phyloP scores from a whole-genome alignment of 2,329 filamentous ascomycete genomes.

The Nothophoma quercina region DNA sequence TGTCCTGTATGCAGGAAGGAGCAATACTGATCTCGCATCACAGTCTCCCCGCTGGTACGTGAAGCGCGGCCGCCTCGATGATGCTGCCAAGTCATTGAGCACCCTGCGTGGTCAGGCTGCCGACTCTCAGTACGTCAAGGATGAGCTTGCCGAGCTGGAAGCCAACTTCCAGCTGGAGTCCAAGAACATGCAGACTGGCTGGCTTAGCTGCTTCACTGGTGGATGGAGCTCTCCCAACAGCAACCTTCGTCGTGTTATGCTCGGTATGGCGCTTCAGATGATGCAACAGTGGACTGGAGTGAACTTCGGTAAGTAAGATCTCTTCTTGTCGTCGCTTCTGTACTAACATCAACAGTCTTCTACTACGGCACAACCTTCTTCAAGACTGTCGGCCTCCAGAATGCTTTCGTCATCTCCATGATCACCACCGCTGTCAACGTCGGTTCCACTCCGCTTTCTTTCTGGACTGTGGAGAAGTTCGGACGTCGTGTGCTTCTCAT shows the following conservation, averaged over 20 bases:
- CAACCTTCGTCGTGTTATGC: conserved; percentile 57
- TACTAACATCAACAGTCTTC: conserved; percentile 29
- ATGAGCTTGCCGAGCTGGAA: conserved; percentile 83
- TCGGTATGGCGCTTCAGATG: conserved; percentile 59
- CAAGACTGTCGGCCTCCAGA: conserved; percentile 74
- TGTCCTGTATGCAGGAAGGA: no score
- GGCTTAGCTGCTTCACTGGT: conserved; percentile 71
- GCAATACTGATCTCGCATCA: no score
- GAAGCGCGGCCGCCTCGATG: conserved; percentile 74
- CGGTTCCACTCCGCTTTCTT: conserved; percentile 82
- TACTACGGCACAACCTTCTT: conserved; percentile 81
- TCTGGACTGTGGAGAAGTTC: conserved; percentile 83
- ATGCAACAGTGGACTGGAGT: conserved; percentile 74
- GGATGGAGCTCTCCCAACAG: conserved; percentile 59
- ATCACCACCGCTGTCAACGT: conserved; percentile 91
- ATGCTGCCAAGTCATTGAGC: conserved; percentile 68
- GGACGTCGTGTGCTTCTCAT: conserved; percentile 84
- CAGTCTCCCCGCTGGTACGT: conserved; percentile 82
- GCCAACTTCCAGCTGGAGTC: conserved; percentile 87
- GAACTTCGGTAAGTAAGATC: conserved; percentile 70
- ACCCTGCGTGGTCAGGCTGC: conserved; percentile 76
- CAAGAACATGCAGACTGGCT: conserved; percentile 63
- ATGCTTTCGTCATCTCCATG: conserved; percentile 84
- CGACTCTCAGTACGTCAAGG: conserved; percentile 77
- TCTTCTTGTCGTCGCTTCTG: neutral